Percentiles rank a stretch among this genome's conserved stretches.
phyloP scores from a whole-genome alignment of 768 basidiomycete genomes.

The Tulasnella sp. region DNA sequence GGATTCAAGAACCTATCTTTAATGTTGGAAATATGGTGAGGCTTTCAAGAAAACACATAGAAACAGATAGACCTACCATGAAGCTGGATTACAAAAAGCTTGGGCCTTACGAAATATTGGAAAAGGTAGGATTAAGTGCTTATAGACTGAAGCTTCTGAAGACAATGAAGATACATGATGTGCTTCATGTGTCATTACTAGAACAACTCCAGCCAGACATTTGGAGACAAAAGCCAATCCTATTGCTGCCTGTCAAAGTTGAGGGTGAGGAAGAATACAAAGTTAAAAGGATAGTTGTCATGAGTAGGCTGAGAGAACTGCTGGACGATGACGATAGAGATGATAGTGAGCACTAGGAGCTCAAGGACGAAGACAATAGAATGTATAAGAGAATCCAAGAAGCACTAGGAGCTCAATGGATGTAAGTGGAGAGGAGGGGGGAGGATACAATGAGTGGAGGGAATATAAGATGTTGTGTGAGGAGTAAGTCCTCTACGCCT shows the following conservation, averaged over 20 bases:
- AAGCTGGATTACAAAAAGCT: conserved; percentile 13
- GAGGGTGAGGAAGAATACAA: conserved; percentile 1
- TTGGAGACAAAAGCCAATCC: neutral
- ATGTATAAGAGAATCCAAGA: too few relatives aligned
- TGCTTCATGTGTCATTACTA: neutral
- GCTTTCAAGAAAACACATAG: conserved; percentile 5
- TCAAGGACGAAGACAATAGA: too few relatives aligned
- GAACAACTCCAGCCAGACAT: neutral
- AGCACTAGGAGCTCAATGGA: too few relatives aligned
- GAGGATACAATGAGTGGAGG: too few relatives aligned
- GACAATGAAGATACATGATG: neutral
- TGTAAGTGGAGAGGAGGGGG: too few relatives aligned
- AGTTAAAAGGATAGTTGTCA: neutral
- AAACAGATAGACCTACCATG: conserved; percentile 9
- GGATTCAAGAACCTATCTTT: conserved; percentile 8
- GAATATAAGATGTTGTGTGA: too few relatives aligned
- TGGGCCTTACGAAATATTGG: conserved; percentile 11
- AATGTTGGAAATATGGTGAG: conserved; percentile 6
- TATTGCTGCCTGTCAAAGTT: neutral
- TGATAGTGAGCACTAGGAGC: too few relatives aligned
- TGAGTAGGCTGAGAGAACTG: too few relatives aligned
- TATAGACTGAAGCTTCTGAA: conserved; percentile 8
- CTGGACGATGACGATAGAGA: too few relatives aligned
- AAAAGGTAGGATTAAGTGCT: neutral
- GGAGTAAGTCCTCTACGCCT: too few relatives aligned